Percentiles rank a stretch among this genome's conserved stretches.
These are phyloP conservation scores for Clathrospora elynae DNA, from an alignment of 2,329 filamentous ascomycete genomes.

Conservation along the genomic window DNA sequence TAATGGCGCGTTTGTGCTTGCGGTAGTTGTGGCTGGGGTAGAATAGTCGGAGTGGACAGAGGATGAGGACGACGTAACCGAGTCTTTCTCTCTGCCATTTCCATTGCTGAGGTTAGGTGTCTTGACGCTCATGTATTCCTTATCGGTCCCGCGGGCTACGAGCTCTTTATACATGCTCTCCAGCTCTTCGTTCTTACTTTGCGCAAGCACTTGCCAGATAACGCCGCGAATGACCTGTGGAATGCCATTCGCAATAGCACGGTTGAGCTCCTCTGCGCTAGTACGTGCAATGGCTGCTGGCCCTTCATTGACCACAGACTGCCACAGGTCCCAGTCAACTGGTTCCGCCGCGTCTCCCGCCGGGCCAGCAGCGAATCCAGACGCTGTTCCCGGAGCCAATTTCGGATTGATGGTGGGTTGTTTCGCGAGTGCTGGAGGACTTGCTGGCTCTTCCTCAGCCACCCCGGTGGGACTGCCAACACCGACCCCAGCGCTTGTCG, in stretches of 20 bases:
- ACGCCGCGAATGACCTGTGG: slow-evolving; percentile 96
- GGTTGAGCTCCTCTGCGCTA: slow-evolving; percentile 86
- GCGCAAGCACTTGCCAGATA: slow-evolving; percentile 95
- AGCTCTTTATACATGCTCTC: slow-evolving; percentile 87
- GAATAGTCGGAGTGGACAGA: slow-evolving; percentile 82
- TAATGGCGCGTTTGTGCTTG: slow-evolving; percentile 43
- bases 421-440: slow-evolving; percentile 50
- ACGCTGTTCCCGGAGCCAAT: slow-evolving; percentile 82
- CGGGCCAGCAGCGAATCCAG: slow-evolving; percentile 77
- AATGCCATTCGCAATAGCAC: slow-evolving; percentile 89
- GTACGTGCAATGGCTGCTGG: slow-evolving; percentile 85
- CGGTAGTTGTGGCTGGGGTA: slow-evolving; percentile 60
- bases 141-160: slow-evolving; percentile 77
- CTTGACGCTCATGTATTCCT: slow-evolving; percentile 57
- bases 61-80: slow-evolving; percentile 76
- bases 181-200: slow-evolving; percentile 90
- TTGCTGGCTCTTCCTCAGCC: slow-evolving; percentile 49
- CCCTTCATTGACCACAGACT: slow-evolving; percentile 92
- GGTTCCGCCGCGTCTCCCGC: slow-evolving; percentile 70
- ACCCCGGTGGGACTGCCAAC: slow-evolving; percentile 57
- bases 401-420: slow-evolving; percentile 69
- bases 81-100: slow-evolving; percentile 66
- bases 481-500: slow-evolving; percentile 51
- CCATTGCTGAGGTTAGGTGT: slow-evolving; percentile 54
- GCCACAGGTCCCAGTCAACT: slow-evolving; percentile 99